Percentiles rank a stretch among this genome's conserved stretches.
phyloP scores from a whole-genome alignment of 2,329 filamentous ascomycete genomes.

The Phoma sp. region DNA sequence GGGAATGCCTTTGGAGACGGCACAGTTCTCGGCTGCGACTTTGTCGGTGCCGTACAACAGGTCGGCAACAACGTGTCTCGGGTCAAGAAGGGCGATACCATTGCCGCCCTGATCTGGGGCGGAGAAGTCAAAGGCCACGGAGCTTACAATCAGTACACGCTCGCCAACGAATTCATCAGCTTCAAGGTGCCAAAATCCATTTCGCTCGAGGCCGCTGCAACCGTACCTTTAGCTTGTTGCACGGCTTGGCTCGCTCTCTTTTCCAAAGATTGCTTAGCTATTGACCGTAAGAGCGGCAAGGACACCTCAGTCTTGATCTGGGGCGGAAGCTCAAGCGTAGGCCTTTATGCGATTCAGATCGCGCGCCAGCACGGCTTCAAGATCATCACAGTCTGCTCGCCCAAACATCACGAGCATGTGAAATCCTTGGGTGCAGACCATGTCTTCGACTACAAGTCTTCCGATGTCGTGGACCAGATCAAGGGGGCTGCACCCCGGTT shows the following conservation, averaged over 20 bases:
- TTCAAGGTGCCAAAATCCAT: conserved; percentile 48
- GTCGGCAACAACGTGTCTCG: conserved; percentile 41
- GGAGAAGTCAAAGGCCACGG: conserved; percentile 41
- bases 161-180: conserved; percentile 52
- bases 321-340: conserved; percentile 51
- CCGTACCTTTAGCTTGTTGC: conserved; percentile 49
- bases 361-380: conserved; percentile 18
- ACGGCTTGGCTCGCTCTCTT: conserved; percentile 53
- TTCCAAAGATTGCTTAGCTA: conserved; percentile 47
- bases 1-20: conserved; percentile 43
- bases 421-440: conserved; percentile 20
- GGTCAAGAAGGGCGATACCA: conserved; percentile 28
- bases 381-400: conserved; percentile 20
- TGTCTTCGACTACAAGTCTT: conserved; percentile 53
- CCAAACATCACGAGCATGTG: conserved; percentile 23
- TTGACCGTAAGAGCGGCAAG: conserved; percentile 28
- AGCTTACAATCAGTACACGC: conserved; percentile 39
- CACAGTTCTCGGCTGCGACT: conserved; percentile 48
- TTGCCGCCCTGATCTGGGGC: conserved; percentile 43
- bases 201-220: conserved; percentile 42
- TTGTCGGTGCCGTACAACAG: conserved; percentile 46
- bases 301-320: conserved; percentile 48
- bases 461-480: conserved; percentile 53
- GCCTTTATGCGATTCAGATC: conserved; percentile 25
- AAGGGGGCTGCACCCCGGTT: conserved; percentile 19